These are phyloP conservation scores for Trichophyton simii DNA, from an alignment of 2,329 filamentous ascomycete genomes.

Conservation along the genomic window DNA sequence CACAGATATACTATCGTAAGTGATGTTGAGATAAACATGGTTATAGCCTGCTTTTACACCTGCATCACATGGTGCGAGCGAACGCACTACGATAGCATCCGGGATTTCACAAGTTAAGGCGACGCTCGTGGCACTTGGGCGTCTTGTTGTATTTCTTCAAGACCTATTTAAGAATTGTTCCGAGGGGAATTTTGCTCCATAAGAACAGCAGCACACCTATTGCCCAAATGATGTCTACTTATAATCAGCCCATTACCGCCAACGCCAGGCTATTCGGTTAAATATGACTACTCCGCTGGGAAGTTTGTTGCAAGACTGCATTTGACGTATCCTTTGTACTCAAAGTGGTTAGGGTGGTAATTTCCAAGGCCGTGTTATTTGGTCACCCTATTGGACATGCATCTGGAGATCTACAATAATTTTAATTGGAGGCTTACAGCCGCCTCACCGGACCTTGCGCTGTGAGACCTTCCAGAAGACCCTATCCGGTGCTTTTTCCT, in stretches of 20 bases:
- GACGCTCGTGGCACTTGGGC: not conserved
- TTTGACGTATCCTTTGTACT: not conserved
- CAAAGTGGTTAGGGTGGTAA: not conserved
- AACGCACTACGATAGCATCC: not conserved
- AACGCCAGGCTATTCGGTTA: not conserved
- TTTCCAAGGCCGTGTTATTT: not conserved
- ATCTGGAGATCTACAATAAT: not conserved
- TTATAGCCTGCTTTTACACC: not conserved
- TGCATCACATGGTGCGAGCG: not conserved
- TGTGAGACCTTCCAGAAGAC: slow-evolving; percentile 12
- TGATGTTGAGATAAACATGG: slow-evolving; percentile 19
- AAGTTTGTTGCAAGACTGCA: not conserved
- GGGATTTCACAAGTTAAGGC: not conserved
- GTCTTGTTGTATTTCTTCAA: not conserved
- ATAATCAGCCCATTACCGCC: not conserved
- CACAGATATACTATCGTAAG: slow-evolving; percentile 38
- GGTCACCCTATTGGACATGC: not conserved
- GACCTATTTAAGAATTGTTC: not conserved
- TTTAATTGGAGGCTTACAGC: not conserved
- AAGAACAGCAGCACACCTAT: not conserved
- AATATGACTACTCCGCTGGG: not conserved
- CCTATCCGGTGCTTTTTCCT: slow-evolving; percentile 2
- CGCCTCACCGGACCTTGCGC: slow-evolving; percentile 3
- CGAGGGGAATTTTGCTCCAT: not conserved
- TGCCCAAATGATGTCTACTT: not conserved